Base-by-base conservation (phyloP, 495 filamentous ascomycete species). In the Penicillium longicatenatum region DNA sequence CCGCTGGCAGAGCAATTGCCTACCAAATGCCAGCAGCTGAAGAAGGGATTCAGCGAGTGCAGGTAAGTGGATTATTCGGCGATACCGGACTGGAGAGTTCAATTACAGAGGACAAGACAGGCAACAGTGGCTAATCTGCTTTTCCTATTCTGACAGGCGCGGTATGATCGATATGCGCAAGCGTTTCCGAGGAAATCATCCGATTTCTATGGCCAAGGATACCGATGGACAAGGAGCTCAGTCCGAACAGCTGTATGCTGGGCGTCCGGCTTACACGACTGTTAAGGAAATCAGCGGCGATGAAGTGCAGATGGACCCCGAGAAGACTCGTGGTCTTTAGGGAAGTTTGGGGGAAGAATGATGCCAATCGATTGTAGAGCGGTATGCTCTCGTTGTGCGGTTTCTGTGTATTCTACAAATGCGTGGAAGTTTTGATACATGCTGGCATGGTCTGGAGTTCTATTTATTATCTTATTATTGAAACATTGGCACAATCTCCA, bases 91-190 rank as follows among this genome's bases (percentile, higher is more conserved):
- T 44, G 2, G 33, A 19, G 39, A 30, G 9, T 35, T 10, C 31
- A 35, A 35, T 35, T 14, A 39, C 37, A 42, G 24, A 8, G 53
- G n/a, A 24, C 20, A 35, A 17, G 42, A 31, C 8, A 45, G 21
- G 29, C n/a, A 19, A n/a, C 11, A 22, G 20, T 49, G 47, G 30
- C 51, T 58, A 33, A 55, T 70, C 51, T 68, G 41, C 21, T 7
- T 47, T n/a, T 46, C 50, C 31, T 39, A 5, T 52, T 30, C 45
- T 6, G 43, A 3, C 22, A 83, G 80, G 67, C 89, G 93, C 54
- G 94, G 95, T 50, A 85, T 95, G 86, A 84, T 98, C 66, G 94
- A 98, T 75, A 98, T 98, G 95, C 89, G 95, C 68, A 98, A 98
- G 75, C 88, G 95, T 21, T 98, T 98, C 77, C 84, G 95, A 43